These are phyloP conservation scores for Panellus pusillus DNA, from an alignment of 768 basidiomycete species.

Conservation along the genomic window DNA sequence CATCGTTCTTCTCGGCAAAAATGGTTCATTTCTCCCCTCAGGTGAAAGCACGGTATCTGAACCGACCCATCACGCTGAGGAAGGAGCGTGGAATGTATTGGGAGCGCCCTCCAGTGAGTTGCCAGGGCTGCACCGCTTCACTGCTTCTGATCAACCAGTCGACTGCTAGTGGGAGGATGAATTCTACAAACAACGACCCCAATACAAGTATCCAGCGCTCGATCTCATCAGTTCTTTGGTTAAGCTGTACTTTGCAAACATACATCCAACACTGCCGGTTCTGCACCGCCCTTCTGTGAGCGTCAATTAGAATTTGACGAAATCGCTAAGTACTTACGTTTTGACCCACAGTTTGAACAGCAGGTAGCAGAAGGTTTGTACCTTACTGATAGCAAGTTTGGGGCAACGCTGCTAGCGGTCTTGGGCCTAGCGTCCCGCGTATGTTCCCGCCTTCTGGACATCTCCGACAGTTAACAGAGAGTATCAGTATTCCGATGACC, in stretches of 20 bases:
- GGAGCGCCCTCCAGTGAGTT: slow-evolving; percentile 7
- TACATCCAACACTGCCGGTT: slow-evolving; percentile 44
- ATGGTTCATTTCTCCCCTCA: background rate
- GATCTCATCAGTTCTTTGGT: slow-evolving; percentile 43
- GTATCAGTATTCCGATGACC: slow-evolving; percentile 36
- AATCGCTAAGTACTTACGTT: too few relatives aligned
- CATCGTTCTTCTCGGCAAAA: background rate
- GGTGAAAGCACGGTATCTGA: slow-evolving; percentile 5
- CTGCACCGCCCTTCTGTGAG: slow-evolving; percentile 44
- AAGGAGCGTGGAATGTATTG: background rate
- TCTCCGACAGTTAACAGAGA: background rate
- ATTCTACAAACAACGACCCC: slow-evolving; percentile 10
- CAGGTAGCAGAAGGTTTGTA: slow-evolving; percentile 39
- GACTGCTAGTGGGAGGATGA: slow-evolving; percentile 15
- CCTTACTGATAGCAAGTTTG: slow-evolving; percentile 39
- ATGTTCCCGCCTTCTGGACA: background rate
- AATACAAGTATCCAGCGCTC: slow-evolving; percentile 31
- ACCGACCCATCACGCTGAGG: background rate
- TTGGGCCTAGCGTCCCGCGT: slow-evolving; percentile 49
- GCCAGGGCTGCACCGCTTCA: background rate
- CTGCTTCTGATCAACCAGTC: background rate
- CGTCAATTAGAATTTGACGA: too few relatives aligned
- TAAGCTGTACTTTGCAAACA: slow-evolving; percentile 45
- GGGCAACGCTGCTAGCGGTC: slow-evolving; percentile 44
- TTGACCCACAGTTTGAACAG: slow-evolving; percentile 37